These are phyloP conservation scores for Aspergillus calidoustus DNA, from an alignment of 2,329 filamentous ascomycete genomes.

Conservation along the genomic window DNA sequence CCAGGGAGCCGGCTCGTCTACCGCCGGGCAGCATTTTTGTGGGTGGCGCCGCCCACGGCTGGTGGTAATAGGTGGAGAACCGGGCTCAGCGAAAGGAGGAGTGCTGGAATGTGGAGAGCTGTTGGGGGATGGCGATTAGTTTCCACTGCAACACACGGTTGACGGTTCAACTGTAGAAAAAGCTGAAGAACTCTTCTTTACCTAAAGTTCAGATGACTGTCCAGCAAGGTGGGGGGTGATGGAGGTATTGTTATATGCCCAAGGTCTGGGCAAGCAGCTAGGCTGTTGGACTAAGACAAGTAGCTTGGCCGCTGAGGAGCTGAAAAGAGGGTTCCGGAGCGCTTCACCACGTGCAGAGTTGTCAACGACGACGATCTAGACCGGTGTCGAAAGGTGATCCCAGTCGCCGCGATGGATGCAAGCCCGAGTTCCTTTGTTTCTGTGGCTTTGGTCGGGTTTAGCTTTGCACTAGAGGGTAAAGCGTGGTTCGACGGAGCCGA, in stretches of 20 bases:
- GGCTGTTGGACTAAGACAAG: slow-evolving; percentile 4
- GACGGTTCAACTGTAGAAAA: neutral
- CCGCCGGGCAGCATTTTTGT: slow-evolving; percentile 33
- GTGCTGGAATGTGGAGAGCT: slow-evolving; percentile 21
- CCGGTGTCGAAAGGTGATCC: slow-evolving; percentile 1
- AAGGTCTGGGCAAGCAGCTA: slow-evolving; percentile 10
- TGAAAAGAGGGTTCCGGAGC: slow-evolving; percentile 1
- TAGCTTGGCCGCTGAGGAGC: slow-evolving; percentile 1
- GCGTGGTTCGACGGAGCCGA: slow-evolving; percentile 1
- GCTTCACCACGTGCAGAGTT: slow-evolving; percentile 9
- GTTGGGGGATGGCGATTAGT: slow-evolving; percentile 1
- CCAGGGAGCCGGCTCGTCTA: slow-evolving; percentile 53
- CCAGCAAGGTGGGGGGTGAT: slow-evolving; percentile 9
- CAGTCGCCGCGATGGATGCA: neutral
- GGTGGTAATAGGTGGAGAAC: slow-evolving; percentile 32
- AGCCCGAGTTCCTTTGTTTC: slow-evolving; percentile 1
- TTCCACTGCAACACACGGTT: neutral
- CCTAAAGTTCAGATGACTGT: neutral
- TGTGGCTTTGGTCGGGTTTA: slow-evolving; percentile 1
- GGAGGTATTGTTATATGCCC: slow-evolving; percentile 11
- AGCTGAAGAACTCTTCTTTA: neutral
- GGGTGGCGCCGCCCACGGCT: slow-evolving; percentile 34
- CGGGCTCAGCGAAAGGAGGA: slow-evolving; percentile 21
- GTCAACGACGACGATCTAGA: slow-evolving; percentile 12
- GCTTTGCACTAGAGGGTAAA: slow-evolving; percentile 6